phyloP scores from a whole-genome alignment of 2,329 filamentous ascomycete species.

The Monosporascus cannonballus region DNA sequence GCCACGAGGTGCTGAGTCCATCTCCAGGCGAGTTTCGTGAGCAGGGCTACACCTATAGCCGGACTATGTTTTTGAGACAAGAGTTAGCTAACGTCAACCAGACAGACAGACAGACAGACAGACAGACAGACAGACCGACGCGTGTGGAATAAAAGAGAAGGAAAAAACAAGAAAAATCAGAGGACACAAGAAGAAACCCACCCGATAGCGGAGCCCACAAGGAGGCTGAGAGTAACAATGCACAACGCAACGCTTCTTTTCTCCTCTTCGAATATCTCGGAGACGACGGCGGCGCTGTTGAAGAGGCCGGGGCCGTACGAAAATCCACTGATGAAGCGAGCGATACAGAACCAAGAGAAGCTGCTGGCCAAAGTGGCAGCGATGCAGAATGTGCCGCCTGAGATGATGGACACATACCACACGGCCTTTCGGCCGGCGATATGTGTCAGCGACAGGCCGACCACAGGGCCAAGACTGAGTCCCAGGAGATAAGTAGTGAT shows the following conservation, averaged over 20 bases:
- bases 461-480: constrained; percentile 52
- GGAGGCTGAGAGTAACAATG: constrained; percentile 44
- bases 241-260: constrained; percentile 36
- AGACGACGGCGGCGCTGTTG: constrained; percentile 42
- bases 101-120: too few relatives aligned
- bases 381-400: constrained; percentile 49
- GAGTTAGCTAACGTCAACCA: too few relatives aligned
- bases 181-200: constrained; percentile 20
- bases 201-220: constrained; percentile 47
- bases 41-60: constrained; percentile 43
- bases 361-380: constrained; percentile 46
- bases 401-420: constrained; percentile 38
- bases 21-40: constrained; percentile 40
- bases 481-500: constrained; percentile 56
- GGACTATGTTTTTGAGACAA: constrained; percentile 25
- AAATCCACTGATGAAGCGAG: constrained; percentile 52
- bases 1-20: constrained; percentile 48
- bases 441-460: constrained; percentile 55
- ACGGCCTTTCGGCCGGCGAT: constrained; percentile 48
- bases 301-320: constrained; percentile 43
- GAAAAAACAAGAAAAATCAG: background rate
- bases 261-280: constrained; percentile 40
- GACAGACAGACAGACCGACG: too few relatives aligned
- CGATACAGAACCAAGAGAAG: constrained; percentile 44
- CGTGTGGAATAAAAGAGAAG: background rate